Evolutionary conservation across 495 filamentous ascomycete genomes (phyloP).

Genomic region (Thermothielavioides terrestris): DNA sequence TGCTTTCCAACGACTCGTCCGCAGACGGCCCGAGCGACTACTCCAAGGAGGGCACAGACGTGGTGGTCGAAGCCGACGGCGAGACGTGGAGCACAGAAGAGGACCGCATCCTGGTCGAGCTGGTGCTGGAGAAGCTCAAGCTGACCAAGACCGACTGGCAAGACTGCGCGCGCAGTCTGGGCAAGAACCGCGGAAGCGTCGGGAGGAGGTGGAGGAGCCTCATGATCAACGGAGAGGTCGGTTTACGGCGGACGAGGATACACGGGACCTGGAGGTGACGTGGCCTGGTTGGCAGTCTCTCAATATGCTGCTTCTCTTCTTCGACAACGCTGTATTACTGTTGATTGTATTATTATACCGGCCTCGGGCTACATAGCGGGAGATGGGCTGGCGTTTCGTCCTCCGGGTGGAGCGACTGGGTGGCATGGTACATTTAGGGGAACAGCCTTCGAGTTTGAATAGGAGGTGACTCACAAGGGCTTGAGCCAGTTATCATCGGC

Average conservation of each 20-base stretch:
- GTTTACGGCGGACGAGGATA: constrained; percentile 42
- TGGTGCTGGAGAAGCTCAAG: constrained; percentile 67
- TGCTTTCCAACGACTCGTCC: too few relatives aligned
- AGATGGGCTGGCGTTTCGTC: background rate
- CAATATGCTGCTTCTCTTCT: background rate
- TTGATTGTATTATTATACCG: background rate
- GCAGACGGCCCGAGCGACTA: constrained; percentile 2
- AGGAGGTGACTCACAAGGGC: background rate
- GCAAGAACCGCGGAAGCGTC: constrained; percentile 58
- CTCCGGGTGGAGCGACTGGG: background rate
- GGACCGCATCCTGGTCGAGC: constrained; percentile 60
- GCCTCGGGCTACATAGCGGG: background rate
- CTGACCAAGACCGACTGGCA: constrained; percentile 69
- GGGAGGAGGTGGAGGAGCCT: constrained; percentile 61
- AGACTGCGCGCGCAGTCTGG: constrained; percentile 62
- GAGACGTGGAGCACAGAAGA: constrained; percentile 56
- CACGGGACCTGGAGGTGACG: constrained; percentile 45
- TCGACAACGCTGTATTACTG: background rate
- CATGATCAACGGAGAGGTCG: constrained; percentile 53
- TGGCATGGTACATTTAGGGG: too few relatives aligned
- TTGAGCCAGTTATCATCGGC: too few relatives aligned
- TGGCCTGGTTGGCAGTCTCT: background rate
- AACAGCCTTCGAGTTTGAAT: background rate
- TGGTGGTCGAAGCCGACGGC: constrained; percentile 38
- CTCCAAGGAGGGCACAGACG: constrained; percentile 29